Evolutionary conservation across 2,329 filamentous ascomycete genomes (phyloP), one percentile per base, ranked within the genome.

Genomic region (Colletotrichum liriopes): DNA sequence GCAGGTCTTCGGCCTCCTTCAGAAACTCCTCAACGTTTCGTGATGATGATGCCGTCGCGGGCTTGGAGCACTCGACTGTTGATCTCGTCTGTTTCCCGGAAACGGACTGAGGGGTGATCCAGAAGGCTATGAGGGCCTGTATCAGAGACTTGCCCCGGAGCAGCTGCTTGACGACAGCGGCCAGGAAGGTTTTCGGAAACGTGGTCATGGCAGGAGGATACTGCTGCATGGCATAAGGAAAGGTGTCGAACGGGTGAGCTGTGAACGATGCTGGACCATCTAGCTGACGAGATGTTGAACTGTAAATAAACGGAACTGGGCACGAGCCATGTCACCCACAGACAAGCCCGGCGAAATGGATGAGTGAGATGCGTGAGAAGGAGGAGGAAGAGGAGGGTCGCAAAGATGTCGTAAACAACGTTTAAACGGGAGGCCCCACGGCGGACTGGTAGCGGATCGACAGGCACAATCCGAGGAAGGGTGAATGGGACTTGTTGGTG

Each of bases 111-210:
- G 73, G 71, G 1, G 71, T 66, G 62, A 72, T 56, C 72, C 72
- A 75, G 41, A 74, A 72, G n/a, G 73, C 72, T 37, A 92, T 80
- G 39, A 91, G 82, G 62, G 88, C 87, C 77, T 89, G 86, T 71
- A 92, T 79, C 73, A 91, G 81, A 61, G 89, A 89, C 81, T 88
- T 91, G 76, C 90, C 90, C 63, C 86, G 85, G 61, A 90, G 82
- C 67, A 92, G 83, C 76, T 88, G 89, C 82, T 86, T 90, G 79
- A 91, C 77, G 65, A 88, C 81, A 72, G 88, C 89, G 74, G 87
- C 84, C 73, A 89, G 76, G 77, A 92, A 81, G 59, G 85, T 84
- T 80, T 86, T 87, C 75, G 85, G 87, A 76, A 92, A 82, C 62
- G 84, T 85, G 78, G 86, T 83, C 89, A 91, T 92, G 79, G 86